These are phyloP conservation scores for Penicillium aurantiogriseum DNA, from an alignment of 2,329 filamentous ascomycete genomes.

Conservation along the genomic window DNA sequence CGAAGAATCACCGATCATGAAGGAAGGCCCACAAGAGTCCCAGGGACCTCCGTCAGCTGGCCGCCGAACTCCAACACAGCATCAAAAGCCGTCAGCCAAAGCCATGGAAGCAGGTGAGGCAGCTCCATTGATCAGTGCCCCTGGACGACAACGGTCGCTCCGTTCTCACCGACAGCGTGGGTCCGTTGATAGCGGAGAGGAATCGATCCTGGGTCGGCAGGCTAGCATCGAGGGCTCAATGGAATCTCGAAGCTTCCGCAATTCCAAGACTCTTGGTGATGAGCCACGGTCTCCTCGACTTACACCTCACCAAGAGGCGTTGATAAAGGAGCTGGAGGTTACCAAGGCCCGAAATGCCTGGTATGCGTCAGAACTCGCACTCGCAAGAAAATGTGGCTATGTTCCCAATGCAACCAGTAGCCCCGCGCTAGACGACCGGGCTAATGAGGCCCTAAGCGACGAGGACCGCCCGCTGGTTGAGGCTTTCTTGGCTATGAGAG, in stretches of 20 bases:
- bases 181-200: conserved; percentile 67
- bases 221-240: conserved; percentile 41
- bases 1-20: conserved; percentile 48
- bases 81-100: conserved; percentile 41
- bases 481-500: conserved; percentile 85
- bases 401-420: conserved; percentile 67
- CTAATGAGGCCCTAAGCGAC: conserved; percentile 78
- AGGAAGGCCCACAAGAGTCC: conserved; percentile 42
- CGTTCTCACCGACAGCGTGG: conserved; percentile 61
- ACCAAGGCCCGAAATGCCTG: conserved; percentile 87
- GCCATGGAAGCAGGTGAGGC: conserved; percentile 50
- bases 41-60: conserved; percentile 58
- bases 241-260: conserved; percentile 40
- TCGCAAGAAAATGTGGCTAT: conserved; percentile 89
- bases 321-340: conserved; percentile 83
- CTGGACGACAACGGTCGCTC: conserved; percentile 51
- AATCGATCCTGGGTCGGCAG: conserved; percentile 50
- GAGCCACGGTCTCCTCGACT: conserved; percentile 48
- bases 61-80: conserved; percentile 63
- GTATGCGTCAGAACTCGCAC: conserved; percentile 91
- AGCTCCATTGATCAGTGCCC: conserved; percentile 44
- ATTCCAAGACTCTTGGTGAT: conserved; percentile 42
- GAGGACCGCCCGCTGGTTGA: conserved; percentile 91
- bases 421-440: conserved; percentile 72
- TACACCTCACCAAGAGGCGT: conserved; percentile 55